These are phyloP conservation scores for Arthroderma uncinatum DNA, from an alignment of 2,329 filamentous ascomycete genomes.

Conservation along the genomic window DNA sequence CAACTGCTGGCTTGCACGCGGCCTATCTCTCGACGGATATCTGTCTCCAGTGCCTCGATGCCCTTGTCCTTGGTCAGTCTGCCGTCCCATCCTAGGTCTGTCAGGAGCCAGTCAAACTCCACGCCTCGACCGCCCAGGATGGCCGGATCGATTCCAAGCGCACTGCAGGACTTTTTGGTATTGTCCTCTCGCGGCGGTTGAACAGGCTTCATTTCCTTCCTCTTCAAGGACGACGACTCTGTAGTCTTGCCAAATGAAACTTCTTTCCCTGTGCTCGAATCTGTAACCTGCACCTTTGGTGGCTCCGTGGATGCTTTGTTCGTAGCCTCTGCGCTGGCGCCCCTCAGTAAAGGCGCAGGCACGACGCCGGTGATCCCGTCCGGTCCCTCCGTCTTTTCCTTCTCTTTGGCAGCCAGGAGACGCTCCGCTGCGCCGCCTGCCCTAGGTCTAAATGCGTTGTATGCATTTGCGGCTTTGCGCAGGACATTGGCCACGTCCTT, in stretches of 20 bases:
- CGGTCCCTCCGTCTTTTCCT: slow-evolving; percentile 51
- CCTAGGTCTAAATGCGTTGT: slow-evolving; percentile 71
- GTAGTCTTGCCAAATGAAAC: slow-evolving; percentile 13
- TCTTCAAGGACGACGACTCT: slow-evolving; percentile 11
- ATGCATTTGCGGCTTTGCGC: slow-evolving; percentile 65
- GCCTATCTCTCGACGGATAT: slow-evolving; percentile 77
- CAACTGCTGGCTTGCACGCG: slow-evolving; percentile 87
- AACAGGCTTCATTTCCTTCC: slow-evolving; percentile 18
- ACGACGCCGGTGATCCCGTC: slow-evolving; percentile 87
- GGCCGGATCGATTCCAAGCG: slow-evolving; percentile 63
- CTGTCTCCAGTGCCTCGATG: slow-evolving; percentile 68
- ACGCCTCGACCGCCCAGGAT: slow-evolving; percentile 65
- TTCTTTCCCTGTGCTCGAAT: slow-evolving; percentile 21
- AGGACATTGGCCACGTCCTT: slow-evolving; percentile 65
- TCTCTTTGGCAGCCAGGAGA: slow-evolving; percentile 51
- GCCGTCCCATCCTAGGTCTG: slow-evolving; percentile 82
- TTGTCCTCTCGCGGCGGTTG: slow-evolving; percentile 58
- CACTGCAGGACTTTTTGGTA: slow-evolving; percentile 65
- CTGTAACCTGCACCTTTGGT: slow-evolving; percentile 33
- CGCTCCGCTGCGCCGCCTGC: slow-evolving; percentile 77
- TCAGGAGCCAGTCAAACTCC: slow-evolving; percentile 71
- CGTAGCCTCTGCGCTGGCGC: slow-evolving; percentile 21
- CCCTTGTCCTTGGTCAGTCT: slow-evolving; percentile 62
- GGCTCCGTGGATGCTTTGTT: slow-evolving; percentile 24
- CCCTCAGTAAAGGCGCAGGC: slow-evolving; percentile 53